Evolutionary conservation across 805 yeast species (phyloP).

Genomic region (Saccharomycodes ludwigii): DNA sequence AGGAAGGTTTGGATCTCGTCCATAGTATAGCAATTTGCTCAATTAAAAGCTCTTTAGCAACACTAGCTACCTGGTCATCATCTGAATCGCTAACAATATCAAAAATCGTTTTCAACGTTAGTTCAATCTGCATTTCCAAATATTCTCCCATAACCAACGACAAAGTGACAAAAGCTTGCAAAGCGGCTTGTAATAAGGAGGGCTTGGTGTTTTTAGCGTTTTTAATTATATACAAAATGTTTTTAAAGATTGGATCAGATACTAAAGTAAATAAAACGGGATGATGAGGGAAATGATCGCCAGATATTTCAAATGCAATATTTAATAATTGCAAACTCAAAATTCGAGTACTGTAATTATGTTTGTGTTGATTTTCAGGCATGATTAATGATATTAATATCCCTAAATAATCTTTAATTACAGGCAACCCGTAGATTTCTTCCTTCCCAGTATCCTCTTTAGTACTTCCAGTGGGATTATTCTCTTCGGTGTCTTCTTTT

Average conservation of each 20-base stretch:
- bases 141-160: slow-evolving; percentile 51
- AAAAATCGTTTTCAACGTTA: slow-evolving; percentile 52
- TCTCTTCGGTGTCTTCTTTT: slow-evolving; percentile 1
- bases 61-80: slow-evolving; percentile 20
- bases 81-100: slow-evolving; percentile 30
- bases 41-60: slow-evolving; percentile 67
- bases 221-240: slow-evolving; percentile 69
- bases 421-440: slow-evolving; percentile 54
- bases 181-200: slow-evolving; percentile 57
- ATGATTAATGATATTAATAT: slow-evolving; percentile 69
- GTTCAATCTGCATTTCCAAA: slow-evolving; percentile 72
- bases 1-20: slow-evolving; percentile 59
- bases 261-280: slow-evolving; percentile 54
- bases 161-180: slow-evolving; percentile 64
- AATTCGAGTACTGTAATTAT: slow-evolving; percentile 76
- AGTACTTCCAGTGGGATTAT: not conserved
- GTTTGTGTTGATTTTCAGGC: slow-evolving; percentile 71
- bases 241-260: slow-evolving; percentile 76
- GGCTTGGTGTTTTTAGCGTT: slow-evolving; percentile 48
- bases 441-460: slow-evolving; percentile 9
- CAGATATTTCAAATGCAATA: slow-evolving; percentile 73
- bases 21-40: slow-evolving; percentile 76
- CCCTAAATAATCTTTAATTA: slow-evolving; percentile 65
- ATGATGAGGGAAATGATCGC: slow-evolving; percentile 45
- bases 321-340: slow-evolving; percentile 69